These are phyloP conservation scores for Aspergillus terreus DNA, from an alignment of 2,329 filamentous ascomycete genomes.

Conservation along the genomic window DNA sequence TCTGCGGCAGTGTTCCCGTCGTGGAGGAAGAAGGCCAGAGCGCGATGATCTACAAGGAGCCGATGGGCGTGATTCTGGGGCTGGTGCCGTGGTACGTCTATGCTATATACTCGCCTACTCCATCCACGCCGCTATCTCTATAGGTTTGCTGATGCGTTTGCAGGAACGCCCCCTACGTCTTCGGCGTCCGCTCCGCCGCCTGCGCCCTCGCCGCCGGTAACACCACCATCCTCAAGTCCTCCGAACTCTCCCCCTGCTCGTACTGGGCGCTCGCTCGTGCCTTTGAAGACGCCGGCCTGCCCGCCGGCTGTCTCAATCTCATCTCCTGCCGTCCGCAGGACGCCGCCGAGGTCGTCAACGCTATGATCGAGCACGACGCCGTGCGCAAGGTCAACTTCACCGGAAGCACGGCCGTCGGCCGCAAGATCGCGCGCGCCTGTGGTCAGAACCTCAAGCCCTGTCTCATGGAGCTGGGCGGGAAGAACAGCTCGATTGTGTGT, in stretches of 20 bases:
- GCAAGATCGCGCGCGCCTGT: slow-evolving; percentile 63
- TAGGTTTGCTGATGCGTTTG: not conserved
- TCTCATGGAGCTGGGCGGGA: slow-evolving; percentile 77
- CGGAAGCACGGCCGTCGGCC: slow-evolving; percentile 65
- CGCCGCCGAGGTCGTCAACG: slow-evolving; percentile 63
- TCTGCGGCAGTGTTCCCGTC: slow-evolving; percentile 48
- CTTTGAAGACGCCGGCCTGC: slow-evolving; percentile 69
- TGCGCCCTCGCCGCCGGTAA: slow-evolving; percentile 68
- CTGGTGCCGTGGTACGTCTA: slow-evolving; percentile 70
- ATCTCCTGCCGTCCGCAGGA: slow-evolving; percentile 59
- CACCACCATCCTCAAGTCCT: slow-evolving; percentile 67
- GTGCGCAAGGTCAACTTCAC: slow-evolving; percentile 75
- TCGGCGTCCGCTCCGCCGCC: slow-evolving; percentile 49
- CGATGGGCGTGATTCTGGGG: slow-evolving; percentile 71
- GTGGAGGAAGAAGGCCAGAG: slow-evolving; percentile 49
- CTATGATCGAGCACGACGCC: slow-evolving; percentile 61
- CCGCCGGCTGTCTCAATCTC: slow-evolving; percentile 69
- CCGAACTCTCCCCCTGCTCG: slow-evolving; percentile 62
- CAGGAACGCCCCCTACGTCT: slow-evolving; percentile 53
- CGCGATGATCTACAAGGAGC: slow-evolving; percentile 67
- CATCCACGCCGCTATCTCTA: not conserved
- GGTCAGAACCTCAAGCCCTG: slow-evolving; percentile 72
- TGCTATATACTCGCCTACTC: not conserved
- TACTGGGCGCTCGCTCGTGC: slow-evolving; percentile 59
- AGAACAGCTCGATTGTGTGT: slow-evolving; percentile 72